phyloP scores from a whole-genome alignment of 352 stramenopile species.

The Thalassiosira hispida region DNA sequence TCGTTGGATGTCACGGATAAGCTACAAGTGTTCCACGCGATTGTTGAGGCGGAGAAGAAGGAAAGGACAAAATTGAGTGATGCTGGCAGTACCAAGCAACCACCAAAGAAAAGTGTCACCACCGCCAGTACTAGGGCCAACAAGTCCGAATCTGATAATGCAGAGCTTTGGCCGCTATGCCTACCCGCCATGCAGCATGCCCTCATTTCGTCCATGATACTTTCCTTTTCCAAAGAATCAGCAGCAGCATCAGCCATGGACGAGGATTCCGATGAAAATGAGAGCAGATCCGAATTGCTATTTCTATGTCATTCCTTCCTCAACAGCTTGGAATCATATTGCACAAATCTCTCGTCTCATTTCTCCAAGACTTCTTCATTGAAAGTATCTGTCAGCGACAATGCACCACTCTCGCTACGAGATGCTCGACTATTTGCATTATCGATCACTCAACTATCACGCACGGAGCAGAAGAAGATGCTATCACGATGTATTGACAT shows the following conservation, averaged over 20 bases:
- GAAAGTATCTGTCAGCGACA: slow-evolving; percentile 28
- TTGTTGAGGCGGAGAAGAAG: slow-evolving; percentile 27
- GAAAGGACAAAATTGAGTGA: neutral
- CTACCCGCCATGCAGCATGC: slow-evolving; percentile 62
- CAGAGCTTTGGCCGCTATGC: slow-evolving; percentile 52
- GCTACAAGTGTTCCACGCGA: slow-evolving; percentile 35
- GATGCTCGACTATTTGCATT: slow-evolving; percentile 72
- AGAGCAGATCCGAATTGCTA: slow-evolving; percentile 26
- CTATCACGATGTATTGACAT: slow-evolving; percentile 54
- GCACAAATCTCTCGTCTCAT: neutral
- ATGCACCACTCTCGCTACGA: slow-evolving; percentile 66
- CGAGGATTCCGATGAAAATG: slow-evolving; percentile 8
- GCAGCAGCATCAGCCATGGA: neutral
- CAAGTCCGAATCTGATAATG: too few species aligned
- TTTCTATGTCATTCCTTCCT: slow-evolving; percentile 66
- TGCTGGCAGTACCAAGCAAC: neutral
- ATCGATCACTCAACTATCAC: slow-evolving; percentile 49
- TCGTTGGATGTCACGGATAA: slow-evolving; percentile 16
- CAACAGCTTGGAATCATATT: slow-evolving; percentile 54
- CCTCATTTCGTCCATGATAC: slow-evolving; percentile 59
- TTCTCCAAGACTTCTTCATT: neutral
- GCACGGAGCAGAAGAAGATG: slow-evolving; percentile 34
- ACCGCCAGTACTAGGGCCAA: too few species aligned
- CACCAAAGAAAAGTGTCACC: neutral
- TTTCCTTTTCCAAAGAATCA: slow-evolving; percentile 8